Conservation (phyloP, 495 filamentous ascomycete genomes). For the Paragyromitra xinjiangensis region DNA sequence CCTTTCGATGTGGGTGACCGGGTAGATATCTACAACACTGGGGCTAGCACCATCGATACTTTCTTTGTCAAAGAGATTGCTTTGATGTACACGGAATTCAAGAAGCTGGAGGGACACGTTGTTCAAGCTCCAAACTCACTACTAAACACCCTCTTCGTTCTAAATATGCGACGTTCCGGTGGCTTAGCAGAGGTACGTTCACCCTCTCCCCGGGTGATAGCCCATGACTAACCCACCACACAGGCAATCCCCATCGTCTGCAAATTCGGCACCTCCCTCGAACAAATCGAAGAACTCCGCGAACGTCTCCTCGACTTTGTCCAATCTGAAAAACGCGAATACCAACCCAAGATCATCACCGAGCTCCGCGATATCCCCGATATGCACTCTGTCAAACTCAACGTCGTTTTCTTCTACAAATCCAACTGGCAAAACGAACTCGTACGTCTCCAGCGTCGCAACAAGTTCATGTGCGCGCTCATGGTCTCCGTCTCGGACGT, state of each 20-base stretch:
- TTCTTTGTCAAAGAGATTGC: conserved; percentile 97
- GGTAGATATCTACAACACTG: conserved; percentile 90
- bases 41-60: conserved; percentile 79
- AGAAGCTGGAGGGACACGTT: conserved; percentile 95
- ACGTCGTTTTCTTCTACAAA: conserved; percentile 98
- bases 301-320: conserved; percentile 87
- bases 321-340: conserved; percentile 85
- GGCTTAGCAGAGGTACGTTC: conserved; percentile 77
- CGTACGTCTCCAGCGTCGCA: conserved; percentile 85
- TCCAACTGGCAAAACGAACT: conserved; percentile 84
- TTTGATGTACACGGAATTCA: conserved; percentile 96
- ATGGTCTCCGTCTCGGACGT: conserved; percentile 84
- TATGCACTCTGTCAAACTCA: conserved; percentile 74
- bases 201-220: conserved; percentile 7
- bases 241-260: conserved; percentile 70
- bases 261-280: conserved; percentile 87
- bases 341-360: conserved; percentile 87
- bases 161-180: conserved; percentile 91
- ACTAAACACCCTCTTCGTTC: conserved; percentile 89
- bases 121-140: conserved; percentile 96
- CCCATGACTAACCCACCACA: conserved; percentile 2
- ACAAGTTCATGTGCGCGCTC: conserved; percentile 93
- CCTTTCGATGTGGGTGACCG: conserved; percentile 97
- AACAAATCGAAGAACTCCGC: conserved; percentile 86
- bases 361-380: conserved; percentile 72